These are phyloP conservation scores for Thamnidium elegans DNA, from an alignment of 192 early-diverging fungal genomes.

Conservation along the genomic window DNA sequence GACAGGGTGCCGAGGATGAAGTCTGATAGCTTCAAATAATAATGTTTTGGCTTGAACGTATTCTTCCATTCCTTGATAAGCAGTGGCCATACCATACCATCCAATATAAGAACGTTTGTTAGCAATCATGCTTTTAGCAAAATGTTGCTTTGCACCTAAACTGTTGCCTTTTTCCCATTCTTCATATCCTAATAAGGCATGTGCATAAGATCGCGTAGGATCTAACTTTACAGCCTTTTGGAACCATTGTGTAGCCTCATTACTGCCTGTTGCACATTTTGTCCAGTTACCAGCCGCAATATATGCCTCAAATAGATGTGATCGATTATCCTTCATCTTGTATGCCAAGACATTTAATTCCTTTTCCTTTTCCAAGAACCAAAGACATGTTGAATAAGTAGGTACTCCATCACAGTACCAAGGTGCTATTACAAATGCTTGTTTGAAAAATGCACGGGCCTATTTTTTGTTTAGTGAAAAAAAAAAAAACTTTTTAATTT, in stretches of 20 bases:
- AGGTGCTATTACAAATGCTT: slow-evolving; percentile 25
- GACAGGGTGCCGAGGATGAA: slow-evolving; percentile 29
- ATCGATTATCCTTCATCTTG: slow-evolving; percentile 28
- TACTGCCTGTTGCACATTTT: slow-evolving; percentile 9
- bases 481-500: neutral
- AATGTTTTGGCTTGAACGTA: slow-evolving; percentile 17
- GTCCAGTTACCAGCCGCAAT: slow-evolving; percentile 37
- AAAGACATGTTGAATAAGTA: slow-evolving; percentile 31
- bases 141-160: slow-evolving; percentile 29
- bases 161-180: slow-evolving; percentile 30
- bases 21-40: slow-evolving; percentile 24
- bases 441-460: slow-evolving; percentile 25
- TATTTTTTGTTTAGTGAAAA: neutral
- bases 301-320: slow-evolving; percentile 30
- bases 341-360: slow-evolving; percentile 34
- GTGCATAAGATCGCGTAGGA: slow-evolving; percentile 23
- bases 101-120: slow-evolving; percentile 28
- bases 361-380: slow-evolving; percentile 28
- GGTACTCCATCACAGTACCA: slow-evolving; percentile 35
- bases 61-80: slow-evolving; percentile 21
- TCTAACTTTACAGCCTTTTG: slow-evolving; percentile 25
- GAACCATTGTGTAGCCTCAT: slow-evolving; percentile 30
- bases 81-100: slow-evolving; percentile 32
- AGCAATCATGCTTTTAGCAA: slow-evolving; percentile 24
- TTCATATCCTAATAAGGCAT: slow-evolving; percentile 31